Evolutionary conservation across 495 filamentous ascomycete species (phyloP), one percentile per base, ranked within the genome.

Genomic region (Stereocaulon alpinum): DNA sequence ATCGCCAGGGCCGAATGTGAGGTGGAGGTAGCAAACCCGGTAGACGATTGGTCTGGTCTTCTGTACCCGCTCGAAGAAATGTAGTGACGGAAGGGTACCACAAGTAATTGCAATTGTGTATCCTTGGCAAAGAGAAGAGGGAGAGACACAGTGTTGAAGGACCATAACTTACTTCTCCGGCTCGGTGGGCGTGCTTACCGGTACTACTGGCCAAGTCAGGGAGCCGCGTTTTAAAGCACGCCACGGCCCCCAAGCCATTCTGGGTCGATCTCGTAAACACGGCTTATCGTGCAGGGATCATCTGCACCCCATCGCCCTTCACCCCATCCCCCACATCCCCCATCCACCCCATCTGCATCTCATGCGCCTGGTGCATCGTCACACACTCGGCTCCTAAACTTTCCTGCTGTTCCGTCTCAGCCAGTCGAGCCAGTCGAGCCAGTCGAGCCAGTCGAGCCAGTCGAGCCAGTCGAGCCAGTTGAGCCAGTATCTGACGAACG

Each of bases 401-500:
- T 11, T 50, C 11, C 30, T 34, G 22, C 53, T 4, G 3, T 56
- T 17, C 20, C 14, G 17, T 56, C 37, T 44, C 22, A 29, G 53
- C 53, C 53, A n/a, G n/a, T n/a, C n/a, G n/a, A n/a, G n/a, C n/a
- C n/a, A n/a, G n/a, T n/a, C n/a, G n/a, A n/a, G n/a, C n/a, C n/a
- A n/a, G n/a, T n/a, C n/a, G n/a, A n/a, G n/a, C n/a, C n/a, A n/a
- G n/a, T n/a, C n/a, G n/a, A n/a, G n/a, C n/a, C n/a, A n/a, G n/a
- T n/a, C n/a, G n/a, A n/a, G n/a, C n/a, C n/a, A n/a, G n/a, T n/a
- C n/a, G n/a, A n/a, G n/a, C n/a, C n/a, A n/a, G n/a, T n/a, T n/a
- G n/a, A 29, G 53, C 53, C 53, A 56, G 22, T 56, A 37, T 56
- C 53, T 18, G 27, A 34, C 18, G 14, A 43, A 47, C 55, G 40